Conservation (phyloP, 2,329 filamentous ascomycete species). For the Exophiala oligosperma region DNA sequence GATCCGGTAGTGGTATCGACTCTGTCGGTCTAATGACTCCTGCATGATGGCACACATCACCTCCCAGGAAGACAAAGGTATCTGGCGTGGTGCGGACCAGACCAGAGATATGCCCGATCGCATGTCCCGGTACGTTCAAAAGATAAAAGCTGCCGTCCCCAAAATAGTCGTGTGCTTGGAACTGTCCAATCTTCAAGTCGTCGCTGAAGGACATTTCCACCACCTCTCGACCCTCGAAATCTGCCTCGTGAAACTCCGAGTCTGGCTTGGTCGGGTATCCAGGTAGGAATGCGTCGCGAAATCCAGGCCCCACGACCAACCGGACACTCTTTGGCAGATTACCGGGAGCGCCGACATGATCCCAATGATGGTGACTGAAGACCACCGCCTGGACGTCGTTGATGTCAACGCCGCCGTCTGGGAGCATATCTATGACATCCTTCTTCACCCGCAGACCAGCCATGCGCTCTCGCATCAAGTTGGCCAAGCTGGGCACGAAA, state of each 20-base stretch:
- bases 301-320: conserved; percentile 55
- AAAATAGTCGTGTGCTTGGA: conserved; percentile 44
- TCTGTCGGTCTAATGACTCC: conserved; percentile 33
- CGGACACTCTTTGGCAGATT: conserved; percentile 36
- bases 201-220: conserved; percentile 21
- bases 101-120: conserved; percentile 50
- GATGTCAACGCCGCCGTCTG: conserved; percentile 31
- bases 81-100: conserved; percentile 43
- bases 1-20: conserved; percentile 31
- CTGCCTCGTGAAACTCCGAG: conserved; percentile 33
- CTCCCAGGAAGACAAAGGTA: conserved; percentile 53
- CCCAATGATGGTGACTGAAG: conserved; percentile 34
- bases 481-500: conserved; percentile 9
- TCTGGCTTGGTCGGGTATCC: conserved; percentile 46
- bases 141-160: conserved; percentile 41
- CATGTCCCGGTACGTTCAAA: conserved; percentile 47
- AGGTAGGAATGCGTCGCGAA: conserved; percentile 47
- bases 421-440: conserved; percentile 32
- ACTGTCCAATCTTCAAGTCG: conserved; percentile 34
- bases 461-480: conserved; percentile 6
- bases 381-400: conserved; percentile 39
- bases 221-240: conserved; percentile 34
- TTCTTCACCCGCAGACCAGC: conserved; percentile 24
- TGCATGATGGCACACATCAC: conserved; percentile 48
- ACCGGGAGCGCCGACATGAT: conserved; percentile 54